Percentiles rank a stretch among this genome's conserved stretches.
phyloP scores from a whole-genome alignment of 305 asterid genomes.

The Rubia peregrina region DNA sequence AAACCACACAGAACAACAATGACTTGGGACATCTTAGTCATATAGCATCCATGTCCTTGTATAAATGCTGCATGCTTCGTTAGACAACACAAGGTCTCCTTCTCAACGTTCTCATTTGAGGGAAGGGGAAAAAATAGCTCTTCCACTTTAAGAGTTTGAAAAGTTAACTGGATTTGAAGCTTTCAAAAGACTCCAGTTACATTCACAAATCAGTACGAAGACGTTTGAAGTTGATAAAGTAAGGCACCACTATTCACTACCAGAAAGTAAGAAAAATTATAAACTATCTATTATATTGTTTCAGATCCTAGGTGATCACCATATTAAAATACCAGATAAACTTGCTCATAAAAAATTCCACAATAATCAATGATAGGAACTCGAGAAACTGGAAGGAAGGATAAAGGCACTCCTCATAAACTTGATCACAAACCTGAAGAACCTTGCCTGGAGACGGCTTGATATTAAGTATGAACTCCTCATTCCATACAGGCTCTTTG shows the following conservation, averaged over 20 bases:
- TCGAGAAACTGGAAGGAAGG: not conserved
- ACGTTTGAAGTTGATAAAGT: not conserved
- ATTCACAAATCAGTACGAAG: not conserved
- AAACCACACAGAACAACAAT: not conserved
- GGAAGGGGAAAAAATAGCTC: not conserved
- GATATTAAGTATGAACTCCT: constrained; percentile 78
- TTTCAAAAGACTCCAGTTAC: not conserved
- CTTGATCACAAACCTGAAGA: constrained; percentile 65
- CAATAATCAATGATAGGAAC: not conserved
- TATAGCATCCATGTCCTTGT: not conserved
- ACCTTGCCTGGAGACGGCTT: constrained; percentile 58
- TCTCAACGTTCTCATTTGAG: not conserved
- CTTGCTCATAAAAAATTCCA: not conserved
- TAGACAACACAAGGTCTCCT: not conserved
- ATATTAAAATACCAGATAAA: not conserved
- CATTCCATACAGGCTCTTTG: constrained; percentile 94
- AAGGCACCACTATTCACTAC: not conserved
- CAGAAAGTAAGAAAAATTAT: not conserved
- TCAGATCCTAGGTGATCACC: not conserved
- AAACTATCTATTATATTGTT: not conserved
- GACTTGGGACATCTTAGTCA: not conserved
- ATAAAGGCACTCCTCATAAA: constrained; percentile 12
- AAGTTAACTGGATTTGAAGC: not conserved
- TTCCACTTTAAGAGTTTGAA: not conserved
- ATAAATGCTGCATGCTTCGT: not conserved